Evolutionary conservation across 805 yeast genomes (phyloP), one percentile per base, ranked within the genome.

Genomic region (Starmerella lactis-condensi): DNA sequence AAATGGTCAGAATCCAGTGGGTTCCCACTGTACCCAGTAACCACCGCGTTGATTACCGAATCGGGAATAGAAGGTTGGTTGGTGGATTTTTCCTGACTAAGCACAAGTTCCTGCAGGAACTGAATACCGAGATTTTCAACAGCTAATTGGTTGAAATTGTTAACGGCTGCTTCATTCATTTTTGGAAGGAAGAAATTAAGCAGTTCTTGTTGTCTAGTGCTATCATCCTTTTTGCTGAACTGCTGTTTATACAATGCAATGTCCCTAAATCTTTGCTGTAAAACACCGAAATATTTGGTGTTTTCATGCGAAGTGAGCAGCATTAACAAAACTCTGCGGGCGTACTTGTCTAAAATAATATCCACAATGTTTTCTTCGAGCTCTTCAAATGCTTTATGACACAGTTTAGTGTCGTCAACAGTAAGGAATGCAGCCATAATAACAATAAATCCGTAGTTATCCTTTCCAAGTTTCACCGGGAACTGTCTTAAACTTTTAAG

Each of bases 351-450:
- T 31, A 61, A 57, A 17, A 76, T 58, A 16, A 79, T 56, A 22
- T 66, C 69, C 17, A 63, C 60, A 46, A 75, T 57, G 26, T 51
- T 41, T 20, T 42, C 43, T 18, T 65, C 59, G 36, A 66, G 60
- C 26, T 62, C 57, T 19, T 61, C 54, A 48, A 85, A 76, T 0
- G 91, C 65, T 53, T 79, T 82, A 51, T 62, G 62, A 26, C 79
- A 65, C 46, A 79, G 61, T 32, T 76, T 89, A 2, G 96, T 83
- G 61, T 85, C 98, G 60, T 85, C 98, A 35, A 83, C 89, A 17
- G 85, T 72, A 67, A 75, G 64, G 54, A 78, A 73, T 25, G 81
- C 58, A 9, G 85, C 67, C 43, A 69, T 75, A 40, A 83, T 64
- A 10, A 83, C 95, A 28, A 64, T 45, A 53, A 78, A 75, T 50